Base-by-base conservation (phyloP, 257 asterid genomes). In the Linderniella brevidens region DNA sequence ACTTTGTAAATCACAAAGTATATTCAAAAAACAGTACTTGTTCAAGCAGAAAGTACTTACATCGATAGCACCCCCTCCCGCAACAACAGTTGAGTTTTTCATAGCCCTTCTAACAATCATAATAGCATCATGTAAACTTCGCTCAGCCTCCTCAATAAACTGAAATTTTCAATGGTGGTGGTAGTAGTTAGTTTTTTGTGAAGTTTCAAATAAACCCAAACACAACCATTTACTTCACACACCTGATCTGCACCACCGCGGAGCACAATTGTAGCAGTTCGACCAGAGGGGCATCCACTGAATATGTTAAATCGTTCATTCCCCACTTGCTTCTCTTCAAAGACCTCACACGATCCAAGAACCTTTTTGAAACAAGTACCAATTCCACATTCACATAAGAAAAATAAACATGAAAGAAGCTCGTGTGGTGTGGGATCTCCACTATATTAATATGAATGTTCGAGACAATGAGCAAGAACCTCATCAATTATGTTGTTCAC, bases 191-290 rank as follows among this genome's bases (percentile, higher is more conserved):
- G 53, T n/a, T n/a, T n/a, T n/a, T n/a, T 42, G 39, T n/a, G 37
- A 39, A 19, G 14, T 37, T 17, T n/a, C 14, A 46, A 59, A 53
- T 13, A 13, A 9, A 43, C 4, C 9, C 48, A 43, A 43, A 43
- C 17, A 43, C 11, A 43, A 16, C 19, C n/a, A 9, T 15, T 11
- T 1, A 46, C 32, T 1, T 8, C 16, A 10, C 20, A 42, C 44
- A 86, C 96, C 96, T 86, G 96, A 68, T 86, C 96, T 64, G 94
- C 94, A 63, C 96, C 96, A 50, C 96, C 96, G 49, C 96, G 92
- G 58, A 86, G 92, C 60, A 86, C 96, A 52, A 86, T 81, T 54
- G 96, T 86, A 60, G 96, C 94, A 19, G 94, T 86, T 45, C 41
- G 73, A 53, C 96, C 92, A 19, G 80, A 68, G 13, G 83, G 94